These are phyloP conservation scores for Cyclocybe aegerita DNA, from an alignment of 768 basidiomycete genomes.

Conservation along the genomic window DNA sequence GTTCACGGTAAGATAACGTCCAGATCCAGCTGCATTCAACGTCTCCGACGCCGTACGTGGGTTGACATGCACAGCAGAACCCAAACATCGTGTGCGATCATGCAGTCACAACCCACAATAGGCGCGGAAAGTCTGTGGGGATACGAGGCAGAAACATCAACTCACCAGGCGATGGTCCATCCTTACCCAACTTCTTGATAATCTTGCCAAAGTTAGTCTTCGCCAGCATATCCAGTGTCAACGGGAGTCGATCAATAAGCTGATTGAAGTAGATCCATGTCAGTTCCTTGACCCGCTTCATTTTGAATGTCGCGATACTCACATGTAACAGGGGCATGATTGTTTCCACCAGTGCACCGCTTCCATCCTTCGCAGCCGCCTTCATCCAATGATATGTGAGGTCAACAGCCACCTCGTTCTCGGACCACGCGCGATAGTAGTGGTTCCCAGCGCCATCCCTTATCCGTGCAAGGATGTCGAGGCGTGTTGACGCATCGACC, in stretches of 20 bases:
- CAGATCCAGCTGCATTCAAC: not conserved
- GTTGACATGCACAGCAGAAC: constrained; percentile 9
- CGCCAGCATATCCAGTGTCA: constrained; percentile 67
- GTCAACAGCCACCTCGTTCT: constrained; percentile 73
- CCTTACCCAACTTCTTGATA: constrained; percentile 73
- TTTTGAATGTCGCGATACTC: constrained; percentile 33
- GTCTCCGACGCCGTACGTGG: constrained; percentile 16
- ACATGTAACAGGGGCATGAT: constrained; percentile 88
- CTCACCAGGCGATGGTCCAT: constrained; percentile 81
- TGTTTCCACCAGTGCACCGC: constrained; percentile 64
- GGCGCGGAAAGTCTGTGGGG: not conserved
- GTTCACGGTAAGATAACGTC: not conserved
- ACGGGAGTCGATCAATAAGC: constrained; percentile 84
- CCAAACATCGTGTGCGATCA: constrained; percentile 11
- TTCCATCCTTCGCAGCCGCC: constrained; percentile 58
- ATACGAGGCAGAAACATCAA: constrained; percentile 16
- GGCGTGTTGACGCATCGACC: constrained; percentile 60
- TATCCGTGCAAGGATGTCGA: constrained; percentile 79
- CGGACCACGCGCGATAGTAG: constrained; percentile 85
- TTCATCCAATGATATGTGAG: constrained; percentile 83
- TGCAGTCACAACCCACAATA: constrained; percentile 11
- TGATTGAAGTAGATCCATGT: constrained; percentile 24
- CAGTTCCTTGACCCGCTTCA: not conserved
- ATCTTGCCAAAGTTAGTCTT: constrained; percentile 79
- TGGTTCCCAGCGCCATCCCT: constrained; percentile 83